A percentile compares a stretch with the other conserved stretches of the same genome.
Evolutionary conservation across 768 basidiomycete genomes (phyloP).

Genomic region (Coprinopsis strossmayeri): DNA sequence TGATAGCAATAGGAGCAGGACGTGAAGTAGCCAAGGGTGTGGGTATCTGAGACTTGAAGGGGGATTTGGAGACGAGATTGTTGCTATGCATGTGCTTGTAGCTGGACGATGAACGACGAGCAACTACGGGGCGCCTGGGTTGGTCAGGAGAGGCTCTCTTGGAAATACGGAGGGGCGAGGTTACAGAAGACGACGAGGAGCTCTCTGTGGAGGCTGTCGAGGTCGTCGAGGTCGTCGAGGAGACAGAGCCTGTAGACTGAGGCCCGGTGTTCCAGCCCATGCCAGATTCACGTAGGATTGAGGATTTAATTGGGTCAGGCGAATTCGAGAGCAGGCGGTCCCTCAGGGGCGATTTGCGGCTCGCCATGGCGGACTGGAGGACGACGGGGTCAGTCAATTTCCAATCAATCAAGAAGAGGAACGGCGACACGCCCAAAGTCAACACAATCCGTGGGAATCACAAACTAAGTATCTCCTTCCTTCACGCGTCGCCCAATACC

Average conservation of each 20-base stretch:
- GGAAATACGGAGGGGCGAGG: constrained; percentile 67
- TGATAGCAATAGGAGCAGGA: constrained; percentile 23
- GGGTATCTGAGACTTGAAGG: constrained; percentile 67
- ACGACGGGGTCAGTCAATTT: no score
- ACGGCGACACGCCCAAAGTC: no score
- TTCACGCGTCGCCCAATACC: constrained; percentile 24
- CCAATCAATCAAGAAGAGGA: no score
- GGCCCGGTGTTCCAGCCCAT: constrained; percentile 45
- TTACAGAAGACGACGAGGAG: constrained; percentile 27
- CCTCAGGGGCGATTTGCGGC: constrained; percentile 42
- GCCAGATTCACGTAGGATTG: constrained; percentile 56
- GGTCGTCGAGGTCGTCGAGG: constrained; percentile 22
- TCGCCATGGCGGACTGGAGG: constrained; percentile 23
- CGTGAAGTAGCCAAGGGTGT: constrained; percentile 38
- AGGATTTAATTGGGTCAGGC: constrained; percentile 57
- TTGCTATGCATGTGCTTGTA: constrained; percentile 73
- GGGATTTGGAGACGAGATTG: constrained; percentile 80
- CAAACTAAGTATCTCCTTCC: constrained; percentile 7
- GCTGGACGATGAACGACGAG: constrained; percentile 69
- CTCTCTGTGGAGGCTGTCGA: background rate
- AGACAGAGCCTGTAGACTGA: constrained; percentile 25
- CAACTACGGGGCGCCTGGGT: constrained; percentile 42
- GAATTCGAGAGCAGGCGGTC: constrained; percentile 59
- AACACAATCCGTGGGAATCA: constrained; percentile 33
- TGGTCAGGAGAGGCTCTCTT: constrained; percentile 54